Percentiles rank a stretch among this genome's conserved stretches.
These are phyloP conservation scores for Gossypium lobatum DNA, from an alignment of 441 rosid genomes.

Conservation along the genomic window DNA sequence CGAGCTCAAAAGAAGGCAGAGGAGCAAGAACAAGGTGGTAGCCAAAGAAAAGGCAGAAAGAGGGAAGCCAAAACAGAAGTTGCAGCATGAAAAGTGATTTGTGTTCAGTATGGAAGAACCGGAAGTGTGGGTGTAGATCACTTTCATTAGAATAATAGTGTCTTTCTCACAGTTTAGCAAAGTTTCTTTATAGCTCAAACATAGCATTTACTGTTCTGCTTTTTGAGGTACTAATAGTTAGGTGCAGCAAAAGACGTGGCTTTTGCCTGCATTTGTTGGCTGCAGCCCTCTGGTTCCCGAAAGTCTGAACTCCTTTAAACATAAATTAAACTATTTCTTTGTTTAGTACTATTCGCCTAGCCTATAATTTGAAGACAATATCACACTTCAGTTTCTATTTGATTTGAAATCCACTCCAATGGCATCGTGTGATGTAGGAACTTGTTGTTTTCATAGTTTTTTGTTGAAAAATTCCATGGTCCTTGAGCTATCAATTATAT, in stretches of 20 bases:
- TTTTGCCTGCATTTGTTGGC: not conserved
- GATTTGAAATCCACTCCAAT: not conserved
- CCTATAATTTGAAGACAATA: no score
- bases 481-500: not conserved
- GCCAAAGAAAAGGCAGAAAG: constrained; percentile 53
- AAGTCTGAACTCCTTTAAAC: not conserved
- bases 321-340: not conserved
- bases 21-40: constrained; percentile 43
- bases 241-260: not conserved
- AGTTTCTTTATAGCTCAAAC: not conserved
- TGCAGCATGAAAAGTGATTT: constrained; percentile 17
- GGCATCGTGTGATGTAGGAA: not conserved
- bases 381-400: no score
- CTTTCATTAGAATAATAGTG: not conserved
- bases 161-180: not conserved
- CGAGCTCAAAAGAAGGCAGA: constrained; percentile 89
- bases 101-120: not conserved
- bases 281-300: not conserved
- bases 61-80: constrained; percentile 34
- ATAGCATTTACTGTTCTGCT: not conserved
- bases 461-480: not conserved
- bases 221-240: not conserved
- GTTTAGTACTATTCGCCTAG: not conserved
- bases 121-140: not conserved
- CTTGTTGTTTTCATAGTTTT: not conserved